Evolutionary conservation across 768 basidiomycete genomes (phyloP).

Genomic region (Aureoboletus auriporus): DNA sequence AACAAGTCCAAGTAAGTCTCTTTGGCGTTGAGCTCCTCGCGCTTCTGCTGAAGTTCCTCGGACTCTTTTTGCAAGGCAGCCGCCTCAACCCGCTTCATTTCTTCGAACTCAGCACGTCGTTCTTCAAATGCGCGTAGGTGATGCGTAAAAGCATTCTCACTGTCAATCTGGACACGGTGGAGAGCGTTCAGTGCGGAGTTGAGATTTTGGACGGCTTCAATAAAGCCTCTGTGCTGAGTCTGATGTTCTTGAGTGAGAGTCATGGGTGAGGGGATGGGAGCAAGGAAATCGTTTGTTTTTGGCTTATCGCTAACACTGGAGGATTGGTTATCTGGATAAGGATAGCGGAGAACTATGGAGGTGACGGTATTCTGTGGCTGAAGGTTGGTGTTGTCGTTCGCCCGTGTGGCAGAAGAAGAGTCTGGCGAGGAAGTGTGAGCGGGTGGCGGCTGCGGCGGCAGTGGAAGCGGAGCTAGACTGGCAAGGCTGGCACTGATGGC

Average conservation of each 20-base stretch:
- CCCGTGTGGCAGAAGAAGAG: neutral
- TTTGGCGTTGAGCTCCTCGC: constrained; percentile 18
- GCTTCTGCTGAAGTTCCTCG: constrained; percentile 16
- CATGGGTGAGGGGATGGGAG: neutral
- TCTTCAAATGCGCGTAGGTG: constrained; percentile 13
- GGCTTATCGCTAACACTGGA: neutral
- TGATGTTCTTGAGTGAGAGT: constrained; percentile 10
- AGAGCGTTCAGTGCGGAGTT: constrained; percentile 1
- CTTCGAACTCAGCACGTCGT: constrained; percentile 19
- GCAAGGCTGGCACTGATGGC: constrained; percentile 12
- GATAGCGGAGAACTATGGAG: constrained; percentile 4
- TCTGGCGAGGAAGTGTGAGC: constrained; percentile 11
- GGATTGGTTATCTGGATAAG: constrained; percentile 7
- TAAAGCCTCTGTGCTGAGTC: constrained; percentile 5
- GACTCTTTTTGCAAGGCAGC: constrained; percentile 15
- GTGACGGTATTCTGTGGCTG: neutral
- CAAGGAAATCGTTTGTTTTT: neutral
- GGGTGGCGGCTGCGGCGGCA: neutral
- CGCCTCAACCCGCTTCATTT: constrained; percentile 16
- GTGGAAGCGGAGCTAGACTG: constrained; percentile 1
- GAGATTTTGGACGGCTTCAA: constrained; percentile 13
- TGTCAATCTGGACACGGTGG: constrained; percentile 13
- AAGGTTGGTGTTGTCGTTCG: neutral
- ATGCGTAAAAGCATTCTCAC: constrained; percentile 11
- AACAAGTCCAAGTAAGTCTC: constrained; percentile 14